Base-by-base conservation (phyloP, 345 rosid genomes). In the Camelina sativa region DNA sequence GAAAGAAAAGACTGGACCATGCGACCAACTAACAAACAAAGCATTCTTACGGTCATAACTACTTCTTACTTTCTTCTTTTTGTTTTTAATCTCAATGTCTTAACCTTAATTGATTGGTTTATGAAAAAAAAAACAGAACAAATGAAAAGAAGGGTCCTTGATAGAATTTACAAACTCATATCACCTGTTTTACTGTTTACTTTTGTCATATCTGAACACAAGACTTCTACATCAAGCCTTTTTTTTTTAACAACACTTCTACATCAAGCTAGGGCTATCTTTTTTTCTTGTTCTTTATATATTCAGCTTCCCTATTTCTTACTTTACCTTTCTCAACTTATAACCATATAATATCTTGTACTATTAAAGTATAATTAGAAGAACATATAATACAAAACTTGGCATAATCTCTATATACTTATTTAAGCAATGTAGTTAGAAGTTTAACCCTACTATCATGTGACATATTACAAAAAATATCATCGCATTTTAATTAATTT, bases 11-110 rank as follows among this genome's bases (percentile, higher is more conserved):
- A 69, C 30, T 32, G 79, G 70, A 41, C 74, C 57, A 41, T 41
- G 41, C 79, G 59, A 76, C 73, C 70, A 76, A 69, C 75, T 61
- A 68, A 63, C 70, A 76, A 63, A 76, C 57, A 64, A 44, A 56
- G 58, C 75, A 69, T 69, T 76, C 63, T 76, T 61, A 32, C 10
- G 11, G n/a, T 68, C 58, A 54, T 62, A 35, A 68, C n/a, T 69
- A 59, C 78, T 44, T 19, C 22, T 56, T 60, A 30, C 9, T 28
- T 61, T 13, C 47, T 23, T 69, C 3, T 61, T 69, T 69, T 69
- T 69, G 68, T 47, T 52, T 61, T 43, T 62, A 75, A 66, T 67
- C 37, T 58, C 68, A 51, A 2, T 48, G 73, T 75, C 46, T 51
- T 48, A 65, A 57, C 62, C 25, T 46, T 20, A 67, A 75, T 68